These are phyloP conservation scores for Pyrenopolyporus hunteri DNA, from an alignment of 495 filamentous ascomycete genomes.

Conservation along the genomic window DNA sequence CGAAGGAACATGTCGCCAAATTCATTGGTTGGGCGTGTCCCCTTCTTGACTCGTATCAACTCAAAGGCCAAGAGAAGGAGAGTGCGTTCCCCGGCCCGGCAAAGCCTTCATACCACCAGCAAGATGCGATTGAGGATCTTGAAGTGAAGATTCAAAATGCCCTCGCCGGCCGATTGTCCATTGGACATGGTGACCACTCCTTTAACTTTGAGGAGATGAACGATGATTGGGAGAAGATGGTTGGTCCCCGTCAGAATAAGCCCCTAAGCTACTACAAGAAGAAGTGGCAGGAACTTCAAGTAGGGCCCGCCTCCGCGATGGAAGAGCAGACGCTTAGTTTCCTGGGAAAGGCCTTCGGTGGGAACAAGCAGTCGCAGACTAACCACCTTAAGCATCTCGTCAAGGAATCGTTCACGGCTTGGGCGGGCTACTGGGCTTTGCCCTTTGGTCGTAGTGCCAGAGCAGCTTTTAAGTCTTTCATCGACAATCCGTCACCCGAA, in stretches of 20 bases:
- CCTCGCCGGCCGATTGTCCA: conserved; percentile 19
- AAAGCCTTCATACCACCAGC: conserved; percentile 13
- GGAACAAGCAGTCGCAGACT: conserved; percentile 40
- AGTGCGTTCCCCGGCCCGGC: conserved; percentile 9
- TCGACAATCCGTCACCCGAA: background rate
- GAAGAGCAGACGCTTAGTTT: conserved; percentile 30
- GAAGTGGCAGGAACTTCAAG: conserved; percentile 23
- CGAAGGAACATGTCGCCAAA: conserved; percentile 4
- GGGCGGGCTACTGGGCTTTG: conserved; percentile 41
- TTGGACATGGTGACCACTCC: conserved; percentile 21
- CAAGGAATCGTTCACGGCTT: conserved; percentile 40
- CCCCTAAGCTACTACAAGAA: conserved; percentile 30
- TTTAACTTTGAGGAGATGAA: conserved; percentile 24
- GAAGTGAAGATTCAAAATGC: conserved; percentile 18
- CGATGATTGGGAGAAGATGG: conserved; percentile 38
- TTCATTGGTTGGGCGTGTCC: conserved; percentile 29
- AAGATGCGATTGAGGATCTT: conserved; percentile 1
- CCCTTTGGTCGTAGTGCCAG: conserved; percentile 27
- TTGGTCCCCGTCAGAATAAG: conserved; percentile 24
- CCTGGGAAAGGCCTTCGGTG: conserved; percentile 48
- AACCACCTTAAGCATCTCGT: conserved; percentile 46
- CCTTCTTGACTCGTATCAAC: conserved; percentile 10
- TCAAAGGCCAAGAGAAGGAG: background rate
- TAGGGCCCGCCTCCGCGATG: background rate
- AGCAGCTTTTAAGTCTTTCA: conserved; percentile 25